phyloP scores from a whole-genome alignment of 2,329 filamentous ascomycete genomes.

The Talaromyces atroroseus region DNA sequence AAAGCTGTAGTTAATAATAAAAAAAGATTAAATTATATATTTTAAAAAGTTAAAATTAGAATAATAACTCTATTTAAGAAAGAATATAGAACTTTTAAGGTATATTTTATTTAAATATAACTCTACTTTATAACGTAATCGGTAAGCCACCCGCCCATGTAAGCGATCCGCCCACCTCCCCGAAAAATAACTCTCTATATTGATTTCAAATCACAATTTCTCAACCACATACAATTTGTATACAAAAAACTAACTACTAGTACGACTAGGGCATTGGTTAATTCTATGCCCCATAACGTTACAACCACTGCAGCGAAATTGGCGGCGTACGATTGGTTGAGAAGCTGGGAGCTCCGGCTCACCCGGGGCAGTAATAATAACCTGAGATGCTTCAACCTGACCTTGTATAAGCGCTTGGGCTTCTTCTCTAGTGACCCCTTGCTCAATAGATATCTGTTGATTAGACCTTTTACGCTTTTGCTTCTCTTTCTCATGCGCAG shows the following conservation, averaged over 20 bases:
- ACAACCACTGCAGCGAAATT: slow-evolving; percentile 1
- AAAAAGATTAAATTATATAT: too few relatives aligned
- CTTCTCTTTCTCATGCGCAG: too few relatives aligned
- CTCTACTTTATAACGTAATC: background rate
- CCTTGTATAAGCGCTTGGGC: background rate
- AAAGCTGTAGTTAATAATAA: too few relatives aligned
- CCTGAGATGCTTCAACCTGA: background rate
- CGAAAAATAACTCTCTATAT: background rate
- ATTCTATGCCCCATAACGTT: slow-evolving; percentile 1
- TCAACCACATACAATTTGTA: slow-evolving; percentile 2
- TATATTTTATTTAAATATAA: too few relatives aligned
- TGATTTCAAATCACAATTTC: slow-evolving; percentile 5
- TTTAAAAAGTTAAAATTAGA: too few relatives aligned
- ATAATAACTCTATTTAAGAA: too few relatives aligned
- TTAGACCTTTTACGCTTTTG: too few relatives aligned
- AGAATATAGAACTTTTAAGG: too few relatives aligned
- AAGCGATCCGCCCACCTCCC: background rate
- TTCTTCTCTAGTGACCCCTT: background rate
- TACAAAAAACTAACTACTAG: slow-evolving; percentile 8
- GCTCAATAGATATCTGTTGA: too few relatives aligned
- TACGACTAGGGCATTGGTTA: slow-evolving; percentile 1
- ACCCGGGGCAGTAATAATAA: background rate
- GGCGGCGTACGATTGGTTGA: background rate
- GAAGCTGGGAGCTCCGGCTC: background rate
- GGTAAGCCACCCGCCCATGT: background rate